These are phyloP conservation scores for Stenocarpella maydis DNA, from an alignment of 2,329 filamentous ascomycete genomes.

Conservation along the genomic window DNA sequence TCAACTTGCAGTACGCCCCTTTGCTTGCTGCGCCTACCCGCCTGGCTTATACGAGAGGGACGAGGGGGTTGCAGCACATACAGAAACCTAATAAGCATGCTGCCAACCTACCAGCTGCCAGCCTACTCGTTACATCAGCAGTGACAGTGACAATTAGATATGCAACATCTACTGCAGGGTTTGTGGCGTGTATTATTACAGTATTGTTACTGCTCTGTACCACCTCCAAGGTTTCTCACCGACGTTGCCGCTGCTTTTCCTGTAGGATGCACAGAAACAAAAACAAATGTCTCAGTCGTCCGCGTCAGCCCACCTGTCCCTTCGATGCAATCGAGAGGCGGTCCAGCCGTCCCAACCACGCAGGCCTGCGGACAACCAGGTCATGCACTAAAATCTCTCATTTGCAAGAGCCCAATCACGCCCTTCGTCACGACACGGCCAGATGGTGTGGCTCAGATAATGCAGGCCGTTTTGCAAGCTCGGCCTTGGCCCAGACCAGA, in stretches of 20 bases:
- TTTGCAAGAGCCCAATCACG: constrained; percentile 22
- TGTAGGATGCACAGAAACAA: constrained; percentile 19
- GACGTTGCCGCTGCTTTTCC: not conserved
- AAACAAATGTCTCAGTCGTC: constrained; percentile 17
- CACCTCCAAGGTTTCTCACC: constrained; percentile 10
- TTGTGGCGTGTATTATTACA: too few relatives aligned
- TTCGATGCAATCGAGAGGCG: constrained; percentile 18
- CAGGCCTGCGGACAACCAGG: not conserved
- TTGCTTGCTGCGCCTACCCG: not conserved
- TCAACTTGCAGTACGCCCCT: not conserved
- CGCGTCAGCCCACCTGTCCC: constrained; percentile 21
- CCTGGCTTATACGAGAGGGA: constrained; percentile 12
- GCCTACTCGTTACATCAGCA: too few relatives aligned
- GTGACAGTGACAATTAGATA: not conserved
- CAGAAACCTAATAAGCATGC: too few relatives aligned
- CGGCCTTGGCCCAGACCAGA: constrained; percentile 28
- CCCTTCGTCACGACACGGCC: constrained; percentile 10
- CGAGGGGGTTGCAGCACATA: constrained; percentile 9
- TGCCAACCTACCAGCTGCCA: too few relatives aligned
- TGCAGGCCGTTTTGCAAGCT: constrained; percentile 24
- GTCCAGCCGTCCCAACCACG: constrained; percentile 14
- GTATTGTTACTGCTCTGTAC: not conserved
- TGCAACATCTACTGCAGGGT: too few relatives aligned
- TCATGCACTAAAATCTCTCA: constrained; percentile 26
- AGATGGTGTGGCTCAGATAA: constrained; percentile 24